These are phyloP conservation scores for Pseudopyrenochaeta lycopersici DNA, from an alignment of 2,329 filamentous ascomycete genomes.

Conservation along the genomic window DNA sequence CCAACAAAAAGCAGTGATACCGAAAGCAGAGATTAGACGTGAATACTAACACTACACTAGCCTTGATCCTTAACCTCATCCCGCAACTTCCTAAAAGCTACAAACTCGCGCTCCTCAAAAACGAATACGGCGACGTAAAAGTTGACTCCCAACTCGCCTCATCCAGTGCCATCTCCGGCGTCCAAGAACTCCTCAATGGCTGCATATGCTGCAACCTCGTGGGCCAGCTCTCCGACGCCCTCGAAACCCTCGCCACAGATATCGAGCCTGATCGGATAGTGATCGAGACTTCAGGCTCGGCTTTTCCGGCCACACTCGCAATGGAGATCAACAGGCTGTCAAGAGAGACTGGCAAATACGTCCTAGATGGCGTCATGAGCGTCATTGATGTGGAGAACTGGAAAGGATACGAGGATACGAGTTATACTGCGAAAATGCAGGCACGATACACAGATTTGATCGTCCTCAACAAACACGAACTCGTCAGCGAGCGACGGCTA, in stretches of 20 bases:
- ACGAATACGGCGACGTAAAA: constrained; percentile 95
- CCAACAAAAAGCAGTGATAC: background rate
- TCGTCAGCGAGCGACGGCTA: constrained; percentile 74
- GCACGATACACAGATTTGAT: constrained; percentile 90
- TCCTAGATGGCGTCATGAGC: constrained; percentile 85
- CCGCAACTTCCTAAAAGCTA: constrained; percentile 89
- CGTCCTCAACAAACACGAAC: constrained; percentile 93
- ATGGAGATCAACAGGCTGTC: constrained; percentile 87
- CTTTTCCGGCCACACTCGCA: constrained; percentile 83
- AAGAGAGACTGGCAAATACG: constrained; percentile 73
- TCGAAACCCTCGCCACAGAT: constrained; percentile 73
- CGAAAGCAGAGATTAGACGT: background rate
- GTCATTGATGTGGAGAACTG: constrained; percentile 97
- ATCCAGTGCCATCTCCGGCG: constrained; percentile 83
- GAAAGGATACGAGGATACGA: constrained; percentile 90
- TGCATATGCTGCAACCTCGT: constrained; percentile 99
- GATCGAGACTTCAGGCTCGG: constrained; percentile 89
- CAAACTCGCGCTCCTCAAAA: constrained; percentile 93
- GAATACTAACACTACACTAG: constrained; percentile 20
- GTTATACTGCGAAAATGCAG: constrained; percentile 87
- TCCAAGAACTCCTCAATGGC: constrained; percentile 92
- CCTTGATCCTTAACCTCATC: constrained; percentile 90
- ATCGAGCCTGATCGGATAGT: constrained; percentile 82
- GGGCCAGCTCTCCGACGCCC: constrained; percentile 83
- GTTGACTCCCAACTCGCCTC: constrained; percentile 92